Evolutionary conservation across 768 basidiomycete genomes (phyloP).

Genomic region (Auricularia sp.): DNA sequence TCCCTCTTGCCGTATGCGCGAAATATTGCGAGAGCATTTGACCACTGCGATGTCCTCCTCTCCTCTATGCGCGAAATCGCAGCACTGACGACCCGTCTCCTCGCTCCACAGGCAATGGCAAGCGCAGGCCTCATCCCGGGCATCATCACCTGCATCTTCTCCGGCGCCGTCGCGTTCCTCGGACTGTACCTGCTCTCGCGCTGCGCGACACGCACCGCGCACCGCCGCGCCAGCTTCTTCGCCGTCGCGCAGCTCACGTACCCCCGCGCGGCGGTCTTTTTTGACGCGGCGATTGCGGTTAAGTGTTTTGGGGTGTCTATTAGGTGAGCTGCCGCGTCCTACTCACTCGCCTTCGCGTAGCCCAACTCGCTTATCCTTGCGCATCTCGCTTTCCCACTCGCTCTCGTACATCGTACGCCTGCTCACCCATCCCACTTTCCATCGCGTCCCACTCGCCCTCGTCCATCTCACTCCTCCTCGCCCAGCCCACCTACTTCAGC

Average conservation of each 20-base stretch:
- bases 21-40: no score
- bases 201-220: conserved; percentile 66
- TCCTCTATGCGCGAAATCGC: no score
- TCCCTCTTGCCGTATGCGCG: no score
- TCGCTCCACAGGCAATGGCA: conserved; percentile 93
- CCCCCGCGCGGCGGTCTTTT: conserved; percentile 76
- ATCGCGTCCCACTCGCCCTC: neutral
- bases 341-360: no score
- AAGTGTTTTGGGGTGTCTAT: conserved; percentile 97
- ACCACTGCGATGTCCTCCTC: no score
- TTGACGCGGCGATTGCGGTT: conserved; percentile 88
- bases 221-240: conserved; percentile 74
- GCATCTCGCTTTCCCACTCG: no score
- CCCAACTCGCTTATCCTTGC: no score
- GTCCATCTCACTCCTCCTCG: no score
- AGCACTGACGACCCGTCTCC: no score
- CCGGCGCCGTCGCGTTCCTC: conserved; percentile 64
- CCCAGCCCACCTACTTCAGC: no score
- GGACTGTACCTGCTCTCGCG: conserved; percentile 83
- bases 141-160: conserved; percentile 76
- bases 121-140: conserved; percentile 86
- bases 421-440: no score
- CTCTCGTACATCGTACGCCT: no score
- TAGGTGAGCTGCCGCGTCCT: conserved; percentile 39
- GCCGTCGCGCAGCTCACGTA: conserved; percentile 78